Conservation (phyloP, 768 basidiomycete genomes). For the Tulasnella sp. region DNA sequence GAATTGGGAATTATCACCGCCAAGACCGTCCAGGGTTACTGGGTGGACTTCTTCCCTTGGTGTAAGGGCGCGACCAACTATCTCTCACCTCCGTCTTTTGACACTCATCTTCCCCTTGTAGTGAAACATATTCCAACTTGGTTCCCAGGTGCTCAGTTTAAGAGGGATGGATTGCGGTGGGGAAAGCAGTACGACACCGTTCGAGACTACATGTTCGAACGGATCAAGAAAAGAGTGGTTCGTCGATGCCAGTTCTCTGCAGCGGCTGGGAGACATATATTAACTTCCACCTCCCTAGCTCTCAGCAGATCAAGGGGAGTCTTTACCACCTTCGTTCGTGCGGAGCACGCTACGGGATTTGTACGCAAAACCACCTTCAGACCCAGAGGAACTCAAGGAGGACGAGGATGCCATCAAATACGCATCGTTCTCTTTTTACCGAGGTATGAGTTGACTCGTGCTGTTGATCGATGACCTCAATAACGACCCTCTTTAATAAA, state of each 20-base stretch:
- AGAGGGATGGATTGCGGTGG: conserved; percentile 20
- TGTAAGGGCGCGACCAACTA: conserved; percentile 3
- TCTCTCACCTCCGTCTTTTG: not conserved
- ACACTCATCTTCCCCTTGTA: not conserved
- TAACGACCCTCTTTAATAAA: not conserved
- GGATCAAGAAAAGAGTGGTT: not conserved
- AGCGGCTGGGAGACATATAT: not conserved
- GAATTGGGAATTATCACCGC: not conserved
- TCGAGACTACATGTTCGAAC: not conserved
- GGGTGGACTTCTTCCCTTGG: conserved; percentile 30
- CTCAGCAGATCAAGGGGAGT: not conserved
- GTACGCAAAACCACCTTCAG: conserved; percentile 1
- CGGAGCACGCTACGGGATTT: not conserved
- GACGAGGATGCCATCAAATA: not conserved
- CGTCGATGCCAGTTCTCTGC: not conserved
- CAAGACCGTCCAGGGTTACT: conserved; percentile 4
- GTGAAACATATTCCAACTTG: conserved; percentile 30
- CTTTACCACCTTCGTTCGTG: not conserved
- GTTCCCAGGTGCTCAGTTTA: conserved; percentile 31
- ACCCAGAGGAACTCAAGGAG: not conserved
- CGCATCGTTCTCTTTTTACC: not conserved
- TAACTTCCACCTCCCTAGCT: not conserved
- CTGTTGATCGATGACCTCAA: not conserved
- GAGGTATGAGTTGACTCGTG: not conserved
- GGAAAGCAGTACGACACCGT: not conserved